phyloP scores from a whole-genome alignment of 1,284 basidiomycete genomes.

The Coniferiporia sulphurascens region DNA sequence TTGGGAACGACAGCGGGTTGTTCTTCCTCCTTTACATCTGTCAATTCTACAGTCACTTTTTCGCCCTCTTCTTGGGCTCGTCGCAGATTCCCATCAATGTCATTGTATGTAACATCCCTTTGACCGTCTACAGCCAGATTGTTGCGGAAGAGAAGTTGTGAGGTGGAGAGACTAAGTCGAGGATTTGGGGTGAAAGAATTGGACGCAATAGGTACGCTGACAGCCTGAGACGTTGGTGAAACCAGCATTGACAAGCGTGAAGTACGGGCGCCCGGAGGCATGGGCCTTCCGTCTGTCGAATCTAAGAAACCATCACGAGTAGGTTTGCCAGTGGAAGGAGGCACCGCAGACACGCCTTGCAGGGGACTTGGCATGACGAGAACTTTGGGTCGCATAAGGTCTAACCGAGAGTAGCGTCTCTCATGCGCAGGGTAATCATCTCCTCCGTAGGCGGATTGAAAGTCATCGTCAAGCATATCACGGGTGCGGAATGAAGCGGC shows the following conservation, averaged over 20 bases:
- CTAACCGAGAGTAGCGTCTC: slow-evolving; percentile 62
- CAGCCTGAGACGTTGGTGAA: slow-evolving; percentile 21
- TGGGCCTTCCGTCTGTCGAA: slow-evolving; percentile 59
- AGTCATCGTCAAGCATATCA: slow-evolving; percentile 55
- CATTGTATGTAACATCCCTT: slow-evolving; percentile 54
- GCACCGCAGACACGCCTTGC: slow-evolving; percentile 41
- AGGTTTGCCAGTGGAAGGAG: slow-evolving; percentile 25
- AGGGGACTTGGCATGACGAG: slow-evolving; percentile 83
- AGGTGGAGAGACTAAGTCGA: slow-evolving; percentile 60
- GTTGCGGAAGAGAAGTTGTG: slow-evolving; percentile 78
- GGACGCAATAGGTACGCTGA: slow-evolving; percentile 42
- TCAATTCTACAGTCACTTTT: slow-evolving; percentile 49
- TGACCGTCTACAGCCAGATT: slow-evolving; percentile 62
- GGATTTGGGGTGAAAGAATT: slow-evolving; percentile 78
- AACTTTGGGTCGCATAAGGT: slow-evolving; percentile 74
- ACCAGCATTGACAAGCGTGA: slow-evolving; percentile 36
- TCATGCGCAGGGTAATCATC: slow-evolving; percentile 35
- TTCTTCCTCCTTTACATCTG: slow-evolving; percentile 34
- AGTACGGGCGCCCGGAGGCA: slow-evolving; percentile 63
- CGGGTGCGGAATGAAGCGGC: slow-evolving; percentile 53
- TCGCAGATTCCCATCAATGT: slow-evolving; percentile 53
- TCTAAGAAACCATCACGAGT: slow-evolving; percentile 56
- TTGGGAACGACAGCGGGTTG: slow-evolving; percentile 25
- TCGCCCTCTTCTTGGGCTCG: slow-evolving; percentile 69
- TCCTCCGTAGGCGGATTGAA: slow-evolving; percentile 32